Conservation (phyloP, 176 grass and related monocot genomes). For the Phyllostachys edulis region DNA sequence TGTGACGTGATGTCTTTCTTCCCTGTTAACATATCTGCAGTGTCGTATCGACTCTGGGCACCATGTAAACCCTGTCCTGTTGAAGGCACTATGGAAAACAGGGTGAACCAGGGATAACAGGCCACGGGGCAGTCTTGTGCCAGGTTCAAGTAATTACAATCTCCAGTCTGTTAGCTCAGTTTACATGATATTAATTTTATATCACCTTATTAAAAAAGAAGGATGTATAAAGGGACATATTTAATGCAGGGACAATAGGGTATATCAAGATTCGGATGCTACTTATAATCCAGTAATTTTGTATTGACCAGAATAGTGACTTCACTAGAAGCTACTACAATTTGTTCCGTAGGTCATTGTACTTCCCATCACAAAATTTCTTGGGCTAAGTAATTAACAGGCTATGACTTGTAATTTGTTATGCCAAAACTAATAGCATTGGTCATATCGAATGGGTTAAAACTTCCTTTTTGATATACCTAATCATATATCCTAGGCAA, state of each 20-base stretch:
- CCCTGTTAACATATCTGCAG: not conserved
- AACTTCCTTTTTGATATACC: not conserved
- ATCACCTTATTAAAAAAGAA: slow-evolving; percentile 2
- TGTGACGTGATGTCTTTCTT: not conserved
- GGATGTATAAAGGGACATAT: not conserved
- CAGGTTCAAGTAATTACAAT: not conserved
- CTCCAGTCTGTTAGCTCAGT: not conserved
- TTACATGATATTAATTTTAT: not conserved
- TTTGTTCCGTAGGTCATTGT: not conserved
- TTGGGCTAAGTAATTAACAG: not conserved
- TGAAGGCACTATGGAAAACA: not conserved
- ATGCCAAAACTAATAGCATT: not conserved
- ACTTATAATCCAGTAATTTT: not conserved
- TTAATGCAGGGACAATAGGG: not conserved
- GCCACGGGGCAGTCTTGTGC: not conserved
- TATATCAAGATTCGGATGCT: not conserved
- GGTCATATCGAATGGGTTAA: not conserved
- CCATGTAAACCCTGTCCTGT: slow-evolving; percentile 3
- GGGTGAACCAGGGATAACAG: not conserved
- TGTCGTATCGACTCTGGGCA: not conserved
- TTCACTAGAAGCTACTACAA: not conserved
- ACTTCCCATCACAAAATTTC: not conserved
- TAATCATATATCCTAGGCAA: not conserved
- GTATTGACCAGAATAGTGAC: not conserved
- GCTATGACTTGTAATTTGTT: not conserved